Evolutionary conservation across 495 filamentous ascomycete genomes (phyloP).

Genomic region (Achaetomiella virescens): DNA sequence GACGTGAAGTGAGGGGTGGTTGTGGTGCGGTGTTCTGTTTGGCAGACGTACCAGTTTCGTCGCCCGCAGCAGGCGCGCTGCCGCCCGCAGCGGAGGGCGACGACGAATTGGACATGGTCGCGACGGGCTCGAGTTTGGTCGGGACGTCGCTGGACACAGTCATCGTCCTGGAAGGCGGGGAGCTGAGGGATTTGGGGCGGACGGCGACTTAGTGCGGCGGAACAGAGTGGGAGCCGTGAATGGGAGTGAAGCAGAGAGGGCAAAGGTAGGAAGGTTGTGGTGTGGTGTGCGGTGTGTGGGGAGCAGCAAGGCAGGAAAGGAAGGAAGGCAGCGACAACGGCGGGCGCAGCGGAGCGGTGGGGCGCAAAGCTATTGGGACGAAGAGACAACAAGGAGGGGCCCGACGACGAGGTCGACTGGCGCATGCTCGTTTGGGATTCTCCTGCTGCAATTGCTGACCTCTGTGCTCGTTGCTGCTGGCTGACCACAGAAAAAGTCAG

Average conservation of each 20-base stretch:
- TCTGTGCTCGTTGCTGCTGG: background rate
- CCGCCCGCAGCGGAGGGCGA: conserved; percentile 16
- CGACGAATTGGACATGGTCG: conserved; percentile 32
- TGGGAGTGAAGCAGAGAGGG: background rate
- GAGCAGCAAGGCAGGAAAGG: conserved; percentile 7
- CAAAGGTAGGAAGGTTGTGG: background rate
- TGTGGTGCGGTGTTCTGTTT: background rate
- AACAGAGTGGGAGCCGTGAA: conserved; percentile 4
- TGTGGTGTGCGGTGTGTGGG: conserved; percentile 4
- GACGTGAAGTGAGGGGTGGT: too few species aligned
- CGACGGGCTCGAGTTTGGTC: conserved; percentile 25
- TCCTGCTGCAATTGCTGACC: conserved; percentile 20
- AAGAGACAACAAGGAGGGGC: conserved; percentile 24
- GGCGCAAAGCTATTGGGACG: conserved; percentile 23
- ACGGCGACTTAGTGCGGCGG: conserved; percentile 15
- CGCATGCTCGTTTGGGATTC: conserved; percentile 26
- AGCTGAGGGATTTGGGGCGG: background rate
- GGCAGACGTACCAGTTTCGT: conserved; percentile 32
- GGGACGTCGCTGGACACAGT: conserved; percentile 28
- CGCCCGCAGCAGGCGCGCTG: conserved; percentile 20
- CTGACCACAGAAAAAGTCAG: too few species aligned
- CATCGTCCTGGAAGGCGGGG: conserved; percentile 22
- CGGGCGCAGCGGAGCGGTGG: conserved; percentile 16
- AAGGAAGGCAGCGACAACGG: conserved; percentile 21
- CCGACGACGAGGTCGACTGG: conserved; percentile 19